Conservation (phyloP, 2,329 filamentous ascomycete genomes). For the Lasiodiplodia sp. region DNA sequence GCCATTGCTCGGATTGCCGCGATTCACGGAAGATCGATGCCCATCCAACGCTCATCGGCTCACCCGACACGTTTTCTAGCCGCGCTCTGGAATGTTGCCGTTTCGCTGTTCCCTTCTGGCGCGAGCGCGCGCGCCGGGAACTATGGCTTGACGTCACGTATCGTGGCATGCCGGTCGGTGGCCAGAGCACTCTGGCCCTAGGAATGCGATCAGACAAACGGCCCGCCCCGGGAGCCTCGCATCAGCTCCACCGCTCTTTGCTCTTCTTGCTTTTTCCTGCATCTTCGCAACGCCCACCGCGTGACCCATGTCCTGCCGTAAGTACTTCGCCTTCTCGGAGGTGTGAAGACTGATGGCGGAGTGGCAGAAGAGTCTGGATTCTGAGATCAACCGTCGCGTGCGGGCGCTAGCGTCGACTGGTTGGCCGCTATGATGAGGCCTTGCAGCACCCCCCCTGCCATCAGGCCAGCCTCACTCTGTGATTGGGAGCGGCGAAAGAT, state of each 20-base stretch:
- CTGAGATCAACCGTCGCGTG: constrained; percentile 9
- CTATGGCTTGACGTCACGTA: constrained; percentile 14
- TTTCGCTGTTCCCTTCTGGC: constrained; percentile 7
- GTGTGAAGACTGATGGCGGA: background rate
- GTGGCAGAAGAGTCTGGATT: constrained; percentile 10
- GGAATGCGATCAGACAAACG: constrained; percentile 19
- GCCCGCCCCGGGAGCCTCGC: constrained; percentile 24
- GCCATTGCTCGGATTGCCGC: constrained; percentile 20
- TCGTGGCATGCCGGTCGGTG: background rate
- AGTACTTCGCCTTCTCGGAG: background rate
- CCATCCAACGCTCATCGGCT: constrained; percentile 16
- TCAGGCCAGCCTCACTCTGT: constrained; percentile 15
- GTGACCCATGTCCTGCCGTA: constrained; percentile 7
- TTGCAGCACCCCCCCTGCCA: constrained; percentile 20
- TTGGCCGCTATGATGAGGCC: constrained; percentile 24
- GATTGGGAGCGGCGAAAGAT: constrained; percentile 9
- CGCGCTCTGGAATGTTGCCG: constrained; percentile 22
- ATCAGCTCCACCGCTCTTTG: constrained; percentile 26
- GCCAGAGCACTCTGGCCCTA: background rate
- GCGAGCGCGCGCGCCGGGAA: constrained; percentile 1
- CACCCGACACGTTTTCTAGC: constrained; percentile 23
- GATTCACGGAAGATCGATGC: constrained; percentile 24
- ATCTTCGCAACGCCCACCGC: background rate
- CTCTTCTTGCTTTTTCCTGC: constrained; percentile 25
- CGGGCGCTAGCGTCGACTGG: constrained; percentile 12